phyloP scores from a whole-genome alignment of 768 basidiomycete species.

The Cyclocybe cylindracea region DNA sequence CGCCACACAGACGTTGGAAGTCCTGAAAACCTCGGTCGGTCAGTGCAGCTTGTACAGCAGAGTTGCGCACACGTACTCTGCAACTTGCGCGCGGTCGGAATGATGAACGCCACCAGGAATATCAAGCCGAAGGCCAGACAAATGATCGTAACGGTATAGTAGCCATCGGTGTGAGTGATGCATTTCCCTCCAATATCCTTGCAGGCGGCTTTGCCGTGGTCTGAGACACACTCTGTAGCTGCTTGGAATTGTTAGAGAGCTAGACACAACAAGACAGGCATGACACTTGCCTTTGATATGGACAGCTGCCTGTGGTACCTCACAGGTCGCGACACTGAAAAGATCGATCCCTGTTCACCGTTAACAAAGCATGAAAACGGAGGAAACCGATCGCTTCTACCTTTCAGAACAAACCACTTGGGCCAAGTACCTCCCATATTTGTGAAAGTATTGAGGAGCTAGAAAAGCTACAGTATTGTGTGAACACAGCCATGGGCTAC shows the following conservation, averaged over 20 bases:
- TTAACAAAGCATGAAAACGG: slow-evolving; percentile 11
- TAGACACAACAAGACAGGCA: slow-evolving; percentile 10
- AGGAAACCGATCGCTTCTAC: slow-evolving; percentile 28
- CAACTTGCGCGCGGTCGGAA: slow-evolving; percentile 81
- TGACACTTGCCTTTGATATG: slow-evolving; percentile 49
- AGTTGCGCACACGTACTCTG: slow-evolving; percentile 62
- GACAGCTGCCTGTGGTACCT: slow-evolving; percentile 58
- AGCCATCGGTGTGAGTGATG: slow-evolving; percentile 86
- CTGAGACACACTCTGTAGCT: slow-evolving; percentile 91
- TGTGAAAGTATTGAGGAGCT: slow-evolving; percentile 94
- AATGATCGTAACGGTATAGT: slow-evolving; percentile 80
- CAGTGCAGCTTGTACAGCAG: neutral
- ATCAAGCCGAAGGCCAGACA: slow-evolving; percentile 79
- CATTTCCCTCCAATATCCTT: slow-evolving; percentile 76
- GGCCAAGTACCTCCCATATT: slow-evolving; percentile 99
- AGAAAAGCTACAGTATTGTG: slow-evolving; percentile 5
- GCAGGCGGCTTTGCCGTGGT: slow-evolving; percentile 84
- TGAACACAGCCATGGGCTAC: neutral
- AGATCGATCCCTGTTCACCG: slow-evolving; percentile 71
- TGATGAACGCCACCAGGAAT: slow-evolving; percentile 73
- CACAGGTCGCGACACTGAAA: slow-evolving; percentile 84
- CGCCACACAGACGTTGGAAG: slow-evolving; percentile 75
- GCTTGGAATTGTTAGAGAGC: neutral
- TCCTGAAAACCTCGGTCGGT: slow-evolving; percentile 37
- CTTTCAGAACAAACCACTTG: slow-evolving; percentile 93